Base-by-base conservation (phyloP, 129 eudicot genomes). In the Chrysanthemum makinoi region DNA sequence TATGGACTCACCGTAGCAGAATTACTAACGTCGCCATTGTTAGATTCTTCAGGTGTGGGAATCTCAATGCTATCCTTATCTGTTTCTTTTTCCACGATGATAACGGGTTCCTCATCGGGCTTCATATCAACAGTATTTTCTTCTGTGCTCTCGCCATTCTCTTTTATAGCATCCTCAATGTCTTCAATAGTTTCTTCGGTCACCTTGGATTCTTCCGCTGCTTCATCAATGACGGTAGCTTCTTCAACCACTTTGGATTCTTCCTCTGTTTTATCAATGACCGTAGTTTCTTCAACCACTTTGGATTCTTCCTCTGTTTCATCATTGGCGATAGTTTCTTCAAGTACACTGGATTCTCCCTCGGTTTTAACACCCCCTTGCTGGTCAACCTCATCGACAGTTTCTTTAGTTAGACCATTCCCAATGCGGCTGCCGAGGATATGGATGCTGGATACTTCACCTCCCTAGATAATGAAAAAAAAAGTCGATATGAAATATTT, bases 71-170 rank as follows among this genome's bases (percentile, higher is more conserved):
- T 64, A 44, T 55, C 30, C 0, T 54, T 46, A 64, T 17, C 56
- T 5, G 44, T 43, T 63, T 63, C 22, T 43, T 62, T 70, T 77
- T 77, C 81, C 64, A 4, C 14, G n/a, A n/a, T n/a, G n/a, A n/a
- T n/a, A n/a, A n/a, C n/a, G n/a, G n/a, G n/a, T n/a, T n/a, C n/a
- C n/a, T n/a, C n/a, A n/a, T n/a, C n/a, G n/a, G n/a, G n/a, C n/a
- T n/a, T n/a, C n/a, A n/a, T n/a, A n/a, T n/a, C n/a, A n/a, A n/a
- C n/a, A n/a, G n/a, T n/a, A n/a, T n/a, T n/a, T n/a, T n/a, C n/a
- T n/a, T n/a, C n/a, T n/a, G n/a, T n/a, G n/a, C n/a, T n/a, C n/a
- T n/a, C n/a, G n/a, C n/a, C n/a, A n/a, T n/a, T n/a, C n/a, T n/a
- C n/a, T n/a, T n/a, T n/a, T n/a, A n/a, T n/a, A n/a, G n/a, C n/a